These are phyloP conservation scores for Blastocystis sp. DNA, from an alignment of 352 stramenopile species.

Conservation along the genomic window DNA sequence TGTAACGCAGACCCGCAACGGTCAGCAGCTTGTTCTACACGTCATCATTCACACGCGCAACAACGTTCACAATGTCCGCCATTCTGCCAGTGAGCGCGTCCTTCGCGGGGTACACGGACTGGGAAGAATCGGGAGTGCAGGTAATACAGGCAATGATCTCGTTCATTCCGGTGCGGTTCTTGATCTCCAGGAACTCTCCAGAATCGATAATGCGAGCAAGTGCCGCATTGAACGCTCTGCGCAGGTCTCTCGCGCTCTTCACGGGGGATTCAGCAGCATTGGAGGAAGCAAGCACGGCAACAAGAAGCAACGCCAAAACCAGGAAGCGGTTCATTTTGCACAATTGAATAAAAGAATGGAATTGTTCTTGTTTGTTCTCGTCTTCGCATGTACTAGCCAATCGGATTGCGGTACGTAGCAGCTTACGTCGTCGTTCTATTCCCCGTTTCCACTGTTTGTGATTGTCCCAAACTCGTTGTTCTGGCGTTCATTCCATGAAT, in stretches of 20 bases:
- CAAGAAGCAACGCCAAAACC: background rate
- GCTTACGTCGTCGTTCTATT: background rate
- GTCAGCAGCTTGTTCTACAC: slow-evolving; percentile 32
- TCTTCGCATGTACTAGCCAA: background rate
- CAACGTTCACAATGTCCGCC: slow-evolving; percentile 23
- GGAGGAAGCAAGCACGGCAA: slow-evolving; percentile 3
- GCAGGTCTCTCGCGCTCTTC: slow-evolving; percentile 39
- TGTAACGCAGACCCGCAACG: slow-evolving; percentile 53
- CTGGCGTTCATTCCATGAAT: too few relatives aligned
- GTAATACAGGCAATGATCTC: slow-evolving; percentile 69
- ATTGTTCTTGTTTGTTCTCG: background rate
- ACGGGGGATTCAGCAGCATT: background rate
- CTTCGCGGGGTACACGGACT: slow-evolving; percentile 29
- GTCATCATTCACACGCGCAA: background rate
- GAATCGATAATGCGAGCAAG: slow-evolving; percentile 53
- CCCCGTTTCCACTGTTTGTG: slow-evolving; percentile 11
- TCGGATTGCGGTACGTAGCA: slow-evolving; percentile 37
- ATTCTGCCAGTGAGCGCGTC: slow-evolving; percentile 35
- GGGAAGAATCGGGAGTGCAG: slow-evolving; percentile 39
- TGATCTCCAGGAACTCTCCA: slow-evolving; percentile 68
- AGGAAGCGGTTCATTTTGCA: slow-evolving; percentile 42
- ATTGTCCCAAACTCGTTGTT: too few relatives aligned
- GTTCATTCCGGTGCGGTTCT: slow-evolving; percentile 32
- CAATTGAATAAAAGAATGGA: slow-evolving; percentile 7
- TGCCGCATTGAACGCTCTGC: slow-evolving; percentile 55